Base-by-base conservation (phyloP, 352 stramenopile species). In the Phytopythium montanum region DNA sequence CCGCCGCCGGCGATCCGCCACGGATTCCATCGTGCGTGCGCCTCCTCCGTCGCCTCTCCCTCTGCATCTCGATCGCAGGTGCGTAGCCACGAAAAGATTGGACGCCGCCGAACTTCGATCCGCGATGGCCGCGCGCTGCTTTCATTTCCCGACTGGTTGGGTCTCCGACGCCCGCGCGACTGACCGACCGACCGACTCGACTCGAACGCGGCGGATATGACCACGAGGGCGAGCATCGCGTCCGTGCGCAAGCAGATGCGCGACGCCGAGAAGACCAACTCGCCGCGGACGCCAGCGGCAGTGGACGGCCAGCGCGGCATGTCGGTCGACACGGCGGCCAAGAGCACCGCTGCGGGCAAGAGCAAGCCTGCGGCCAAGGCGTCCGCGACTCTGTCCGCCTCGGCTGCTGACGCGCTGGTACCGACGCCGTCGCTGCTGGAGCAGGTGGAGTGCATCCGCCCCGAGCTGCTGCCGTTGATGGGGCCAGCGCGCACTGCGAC, bases 401-500 rank as follows among this genome's bases (percentile, higher is more conserved):
- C 61, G 21, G 23, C 49, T 3, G 44, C 16, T 5, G 9, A 14
- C 25, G 25, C 16, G 13, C 25, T n/a, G 14, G 19, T 29, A 45
- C 26, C 53, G 44, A 41, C 61, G 14, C 45, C 34, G 28, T 58
- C 79, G 60, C 65, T 90, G 8, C 58, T 61, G 2, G 63, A 73
- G 39, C 81, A 90, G 23, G 71, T 88, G 0, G 63, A 69, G 48
- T 51, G 56, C 23, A 65, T 75, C 38, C 79, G 74, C 12, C 79
- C 79, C 0, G 81, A 91, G 66, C 69, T 91, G 31, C 65, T 88
- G 44, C 79, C 81, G 18, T 65, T 91, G 38, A 64, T 89, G 54
- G 61, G 54, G 0, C 36, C 41, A 1, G 28, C 50, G 26, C 12
- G n/a, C 7, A 14, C 12, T 26, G 41, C 54, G 33, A 46, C 34